Evolutionary conservation across 148 eudicot genomes (phyloP), one percentile per base, ranked within the genome.

Genomic region (Rhododendron vialii): DNA sequence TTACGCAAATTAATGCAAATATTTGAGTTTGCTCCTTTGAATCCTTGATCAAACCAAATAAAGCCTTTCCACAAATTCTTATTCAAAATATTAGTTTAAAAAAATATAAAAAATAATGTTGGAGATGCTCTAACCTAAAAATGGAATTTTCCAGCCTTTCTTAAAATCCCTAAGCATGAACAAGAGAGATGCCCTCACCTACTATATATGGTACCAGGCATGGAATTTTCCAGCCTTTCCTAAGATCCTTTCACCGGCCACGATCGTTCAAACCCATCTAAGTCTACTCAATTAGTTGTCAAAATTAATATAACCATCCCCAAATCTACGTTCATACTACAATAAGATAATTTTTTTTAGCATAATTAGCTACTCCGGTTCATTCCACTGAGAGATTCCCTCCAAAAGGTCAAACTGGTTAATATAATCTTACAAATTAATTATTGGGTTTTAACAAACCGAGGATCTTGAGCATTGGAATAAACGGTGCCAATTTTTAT

Each of bases 391-490:
- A 11, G 14, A 26, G 35, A 26, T 67, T 67, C 74, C 74, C 7
- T 67, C 74, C 33, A 26, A 26, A 55, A 67, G 74, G 74, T 67
- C 74, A 67, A 67, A 15, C 71, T 9, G 1, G 45, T 41, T 41
- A 41, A 6, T 6, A 6, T 41, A 41, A 5, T 41, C 61, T 0
- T 18, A 57, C 20, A 24, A 50, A 20, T 78, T 35, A 51, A 53
- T 5, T n/a, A 67, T 10, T 38, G 48, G 12, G 6, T 76, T 50
- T 84, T 84, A 50, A 33, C 35, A 33, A 51, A 74, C 86, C 67
- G 75, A 74, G 86, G 59, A 74, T 75, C 86, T 53, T 51, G 81
- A 26, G 4, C 74, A 67, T 67, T 26, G 74, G 30, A 26, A 11
- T 26, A 67, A 75, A 67, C 48, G 35, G 2, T 18, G 50, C 80